Evolutionary conservation across 305 asterid genomes (phyloP), one percentile per base, ranked within the genome.

Genomic region (Plantago lanceolata): DNA sequence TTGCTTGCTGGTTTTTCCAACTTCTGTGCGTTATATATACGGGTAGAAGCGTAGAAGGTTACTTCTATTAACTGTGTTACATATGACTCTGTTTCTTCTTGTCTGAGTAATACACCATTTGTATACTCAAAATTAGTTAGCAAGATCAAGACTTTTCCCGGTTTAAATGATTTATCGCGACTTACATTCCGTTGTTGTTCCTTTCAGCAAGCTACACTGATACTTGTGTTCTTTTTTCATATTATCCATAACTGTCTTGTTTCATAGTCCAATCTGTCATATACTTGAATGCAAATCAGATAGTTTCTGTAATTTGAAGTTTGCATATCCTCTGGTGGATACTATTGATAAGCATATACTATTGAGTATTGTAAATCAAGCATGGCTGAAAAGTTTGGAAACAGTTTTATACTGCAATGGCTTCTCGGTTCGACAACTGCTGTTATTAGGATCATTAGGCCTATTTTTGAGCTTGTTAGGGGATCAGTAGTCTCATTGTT

Each of bases 401-500:
- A 16, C 6, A 31, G 45, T 29, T 15, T 29, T 26, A 14, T 54
- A 29, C 45, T 56, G 45, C 20, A 56, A 26, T 56, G 61, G 61
- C n/a, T 56, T 29, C 44, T 56, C 12, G 61, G 61, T 19, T 56
- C 61, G 0, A 31, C 44, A 8, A 2, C 45, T 8, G 63, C 35
- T 16, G 40, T 35, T 18, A 18, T 37, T n/a, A 26, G 15, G 18
- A 35, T 6, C 20, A 19, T 58, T 33, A n/a, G 49, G 17, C 28
- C 49, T 6, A 18, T 33, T 17, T 58, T 12, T 31, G 50, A 17
- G 49, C 16, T 33, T 19, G 20, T 82, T 37, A 82, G 80, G 31
- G 68, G 81, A 16, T 81, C 83, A 54, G 66, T 82, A 35, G 87
- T 75, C 0, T 85, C 87, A 5, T 51, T 82, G 66, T 58, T 79